Base-by-base conservation (phyloP, 73 alveolate species). In the Strombidium stylifer region DNA sequence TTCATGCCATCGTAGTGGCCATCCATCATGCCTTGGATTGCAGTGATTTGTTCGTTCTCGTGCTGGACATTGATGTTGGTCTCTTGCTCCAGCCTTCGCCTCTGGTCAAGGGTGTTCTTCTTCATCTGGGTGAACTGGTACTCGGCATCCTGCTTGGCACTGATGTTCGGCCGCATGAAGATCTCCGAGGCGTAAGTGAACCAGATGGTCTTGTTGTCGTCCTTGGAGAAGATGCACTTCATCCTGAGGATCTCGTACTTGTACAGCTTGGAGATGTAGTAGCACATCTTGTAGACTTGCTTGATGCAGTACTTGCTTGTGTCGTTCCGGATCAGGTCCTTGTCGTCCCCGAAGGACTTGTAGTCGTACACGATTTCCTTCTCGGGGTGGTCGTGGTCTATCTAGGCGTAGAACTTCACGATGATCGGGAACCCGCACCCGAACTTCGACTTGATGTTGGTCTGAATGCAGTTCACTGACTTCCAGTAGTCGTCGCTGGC, bases 381-480 rank as follows among this genome's bases (percentile, higher is more conserved):
- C 25, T 66, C 71, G 1, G 79, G 70, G 30, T 55, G 48, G 12
- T 66, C 72, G 18, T 12, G 28, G 44, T 78, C 69, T 5, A 78
- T 18, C 19, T 82, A 83, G 11, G 89, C 89, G 18, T 64, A 57
- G 68, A 51, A 78, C 12, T 78, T 55, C 15, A 78, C 57, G 3
- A 67, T 52, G 1, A 68, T 78, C 1, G 81, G 89, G 7, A 16
- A 16, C 2, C 89, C 89, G 47, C 70, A 37, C 0, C 90, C 90
- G 12, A 79, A 16, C 37, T 58, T 56, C 1, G 81, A 44, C 39
- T 74, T 74, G 35, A 74, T 35, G 39, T 59, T 62, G 23, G 87
- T 74, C 36, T 74, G 64, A 31, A 74, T 74, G 24, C 80, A 74
- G n/a, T 40, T 18, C 16, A 74, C 76, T 10, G 65, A 44, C 44